phyloP scores from a whole-genome alignment of 1,284 basidiomycete species.

The Irpex lacteus region DNA sequence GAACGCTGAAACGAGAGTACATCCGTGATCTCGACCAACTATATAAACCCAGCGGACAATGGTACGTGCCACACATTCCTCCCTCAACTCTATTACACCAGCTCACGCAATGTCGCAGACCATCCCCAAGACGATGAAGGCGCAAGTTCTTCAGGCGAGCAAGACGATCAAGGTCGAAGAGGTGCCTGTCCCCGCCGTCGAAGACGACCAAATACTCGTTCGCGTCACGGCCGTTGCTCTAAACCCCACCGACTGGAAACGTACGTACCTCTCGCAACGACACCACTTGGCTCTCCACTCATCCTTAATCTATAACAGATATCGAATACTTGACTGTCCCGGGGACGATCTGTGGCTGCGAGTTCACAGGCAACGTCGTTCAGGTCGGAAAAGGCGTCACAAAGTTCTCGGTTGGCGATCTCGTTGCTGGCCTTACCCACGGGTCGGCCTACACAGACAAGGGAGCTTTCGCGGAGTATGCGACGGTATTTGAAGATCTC shows the following conservation, averaged over 20 bases:
- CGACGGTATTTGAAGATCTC: conserved; percentile 30
- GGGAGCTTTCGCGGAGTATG: conserved; percentile 40
- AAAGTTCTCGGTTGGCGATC: conserved; percentile 18
- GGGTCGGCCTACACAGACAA: conserved; percentile 19
- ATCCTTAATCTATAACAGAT: background rate
- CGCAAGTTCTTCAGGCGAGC: conserved; percentile 10
- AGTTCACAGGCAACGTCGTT: conserved; percentile 20
- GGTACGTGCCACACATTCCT: too few relatives aligned
- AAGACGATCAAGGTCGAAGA: conserved; percentile 19
- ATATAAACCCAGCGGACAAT: background rate
- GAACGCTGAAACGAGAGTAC: background rate
- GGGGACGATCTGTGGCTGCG: conserved; percentile 21
- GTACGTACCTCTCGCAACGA: conserved; percentile 11
- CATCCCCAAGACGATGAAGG: conserved; percentile 16
- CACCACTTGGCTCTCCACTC: background rate
- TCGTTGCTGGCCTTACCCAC: conserved; percentile 21
- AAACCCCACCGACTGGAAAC: conserved; percentile 28
- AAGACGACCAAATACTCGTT: conserved; percentile 25
- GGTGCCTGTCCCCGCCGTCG: conserved; percentile 22
- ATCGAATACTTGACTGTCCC: conserved; percentile 4
- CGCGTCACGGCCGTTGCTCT: conserved; percentile 23
- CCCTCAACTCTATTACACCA: background rate
- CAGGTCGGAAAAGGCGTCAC: conserved; percentile 21
- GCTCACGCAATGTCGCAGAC: background rate
- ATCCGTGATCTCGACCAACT: background rate